A percentile compares a stretch with the other conserved stretches of the same genome.
Evolutionary conservation across 148 eudicot genomes (phyloP).

Genomic region (Rhododendron henanense): DNA sequence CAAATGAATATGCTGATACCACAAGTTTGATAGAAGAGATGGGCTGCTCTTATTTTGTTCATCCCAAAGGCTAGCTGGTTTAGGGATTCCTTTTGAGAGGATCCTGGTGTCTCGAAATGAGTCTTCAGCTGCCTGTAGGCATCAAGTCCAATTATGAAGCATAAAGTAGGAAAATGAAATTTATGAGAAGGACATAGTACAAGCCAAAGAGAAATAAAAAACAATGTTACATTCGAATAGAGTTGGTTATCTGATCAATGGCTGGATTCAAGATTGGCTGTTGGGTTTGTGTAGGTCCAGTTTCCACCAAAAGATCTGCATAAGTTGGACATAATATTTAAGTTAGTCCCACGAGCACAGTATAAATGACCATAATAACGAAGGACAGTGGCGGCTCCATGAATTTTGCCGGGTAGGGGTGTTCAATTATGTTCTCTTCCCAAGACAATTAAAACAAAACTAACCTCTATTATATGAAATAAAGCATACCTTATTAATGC

Average conservation of each 20-base stretch:
- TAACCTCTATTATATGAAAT: not conserved
- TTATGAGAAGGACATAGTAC: not conserved
- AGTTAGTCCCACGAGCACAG: not conserved
- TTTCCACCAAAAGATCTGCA: constrained; percentile 73
- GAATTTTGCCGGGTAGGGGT: not conserved
- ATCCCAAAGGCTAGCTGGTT: constrained; percentile 74
- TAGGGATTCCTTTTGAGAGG: constrained; percentile 62
- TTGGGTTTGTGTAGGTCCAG: constrained; percentile 81
- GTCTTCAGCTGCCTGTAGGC: constrained; percentile 73
- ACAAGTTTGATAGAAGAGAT: constrained; percentile 84
- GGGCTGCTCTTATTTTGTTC: constrained; percentile 73
- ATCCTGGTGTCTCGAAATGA: constrained; percentile 80
- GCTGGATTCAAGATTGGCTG: constrained; percentile 48
- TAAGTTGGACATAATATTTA: not conserved
- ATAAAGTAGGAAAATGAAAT: not conserved
- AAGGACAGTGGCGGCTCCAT: not conserved
- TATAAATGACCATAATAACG: not conserved
- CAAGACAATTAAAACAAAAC: not conserved
- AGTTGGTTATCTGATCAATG: constrained; percentile 57
- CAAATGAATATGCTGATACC: constrained; percentile 35
- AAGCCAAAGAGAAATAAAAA: not conserved
- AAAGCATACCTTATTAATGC: not conserved
- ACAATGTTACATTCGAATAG: constrained; percentile 46
- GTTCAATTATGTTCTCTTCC: not conserved
- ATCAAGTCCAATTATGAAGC: constrained; percentile 2